phyloP scores from a whole-genome alignment of 2,329 filamentous ascomycete species.

The Ophiocordyceps camponoti-leonardi region DNA sequence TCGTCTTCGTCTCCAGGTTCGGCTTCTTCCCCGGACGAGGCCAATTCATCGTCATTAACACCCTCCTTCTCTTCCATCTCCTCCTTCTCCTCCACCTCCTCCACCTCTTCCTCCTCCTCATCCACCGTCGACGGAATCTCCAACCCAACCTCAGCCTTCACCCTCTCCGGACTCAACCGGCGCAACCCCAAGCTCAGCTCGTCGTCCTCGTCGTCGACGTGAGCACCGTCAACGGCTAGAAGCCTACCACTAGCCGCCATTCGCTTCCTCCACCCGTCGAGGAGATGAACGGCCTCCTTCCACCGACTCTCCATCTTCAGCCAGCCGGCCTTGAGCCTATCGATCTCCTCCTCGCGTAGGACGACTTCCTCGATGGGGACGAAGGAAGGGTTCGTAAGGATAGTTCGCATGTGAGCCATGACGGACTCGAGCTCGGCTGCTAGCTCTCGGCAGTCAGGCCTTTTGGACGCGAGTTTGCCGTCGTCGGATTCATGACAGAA shows the following conservation, averaged over 20 bases:
- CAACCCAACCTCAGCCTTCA: conserved; percentile 25
- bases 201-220: conserved; percentile 21
- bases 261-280: conserved; percentile 78
- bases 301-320: conserved; percentile 85
- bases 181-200: conserved; percentile 52
- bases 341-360: conserved; percentile 81
- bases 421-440: conserved; percentile 58
- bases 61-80: neutral
- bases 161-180: conserved; percentile 36
- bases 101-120: conserved; percentile 24
- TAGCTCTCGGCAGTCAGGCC: conserved; percentile 43
- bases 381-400: conserved; percentile 91
- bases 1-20: neutral
- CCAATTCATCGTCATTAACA: neutral
- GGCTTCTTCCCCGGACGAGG: neutral
- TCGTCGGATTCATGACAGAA: conserved; percentile 22
- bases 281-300: conserved; percentile 77
- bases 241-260: conserved; percentile 56
- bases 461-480: conserved; percentile 12
- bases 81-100: neutral
- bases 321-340: conserved; percentile 67
- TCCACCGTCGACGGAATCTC: conserved; percentile 26
- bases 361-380: conserved; percentile 91
- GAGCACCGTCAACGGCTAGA: conserved; percentile 27
- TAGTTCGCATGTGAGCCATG: conserved; percentile 61